These are phyloP conservation scores for Neurospora tetraspora DNA, from an alignment of 495 filamentous ascomycete species.

Conservation along the genomic window DNA sequence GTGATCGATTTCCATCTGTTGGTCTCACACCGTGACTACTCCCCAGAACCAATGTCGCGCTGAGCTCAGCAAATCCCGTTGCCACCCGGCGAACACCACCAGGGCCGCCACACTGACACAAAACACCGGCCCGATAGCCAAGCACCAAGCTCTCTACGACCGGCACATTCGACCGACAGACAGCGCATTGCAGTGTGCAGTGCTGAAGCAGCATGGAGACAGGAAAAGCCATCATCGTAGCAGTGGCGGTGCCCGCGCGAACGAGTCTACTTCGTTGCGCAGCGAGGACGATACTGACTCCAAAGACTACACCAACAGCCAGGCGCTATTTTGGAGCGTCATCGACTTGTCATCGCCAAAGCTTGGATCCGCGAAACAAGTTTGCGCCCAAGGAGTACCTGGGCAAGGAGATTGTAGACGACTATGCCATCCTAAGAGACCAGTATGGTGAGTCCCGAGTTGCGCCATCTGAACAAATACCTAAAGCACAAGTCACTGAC, in stretches of 20 bases:
- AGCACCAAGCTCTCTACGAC: background rate
- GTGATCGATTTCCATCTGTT: background rate
- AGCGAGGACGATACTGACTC: background rate
- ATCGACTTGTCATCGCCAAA: background rate
- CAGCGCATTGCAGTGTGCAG: background rate
- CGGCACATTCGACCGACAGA: background rate
- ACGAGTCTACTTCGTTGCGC: background rate
- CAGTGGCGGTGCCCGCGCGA: background rate
- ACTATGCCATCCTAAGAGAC: conserved; percentile 62
- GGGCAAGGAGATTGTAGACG: conserved; percentile 62
- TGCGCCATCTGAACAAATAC: background rate
- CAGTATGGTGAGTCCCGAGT: conserved; percentile 48
- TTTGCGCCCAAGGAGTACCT: conserved; percentile 45
- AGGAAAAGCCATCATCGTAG: background rate
- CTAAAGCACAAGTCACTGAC: background rate
- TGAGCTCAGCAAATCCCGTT: background rate
- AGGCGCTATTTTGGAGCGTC: background rate
- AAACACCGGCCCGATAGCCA: background rate
- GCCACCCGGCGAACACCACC: background rate
- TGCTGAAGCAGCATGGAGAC: background rate
- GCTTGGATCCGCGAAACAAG: background rate
- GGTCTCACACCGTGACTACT: background rate
- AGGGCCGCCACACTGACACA: background rate
- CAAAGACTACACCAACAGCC: background rate
- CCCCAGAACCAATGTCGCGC: background rate